These are phyloP conservation scores for Stagonosporopsis cucurbitacearum DNA, from an alignment of 2,329 filamentous ascomycete species.

Conservation along the genomic window DNA sequence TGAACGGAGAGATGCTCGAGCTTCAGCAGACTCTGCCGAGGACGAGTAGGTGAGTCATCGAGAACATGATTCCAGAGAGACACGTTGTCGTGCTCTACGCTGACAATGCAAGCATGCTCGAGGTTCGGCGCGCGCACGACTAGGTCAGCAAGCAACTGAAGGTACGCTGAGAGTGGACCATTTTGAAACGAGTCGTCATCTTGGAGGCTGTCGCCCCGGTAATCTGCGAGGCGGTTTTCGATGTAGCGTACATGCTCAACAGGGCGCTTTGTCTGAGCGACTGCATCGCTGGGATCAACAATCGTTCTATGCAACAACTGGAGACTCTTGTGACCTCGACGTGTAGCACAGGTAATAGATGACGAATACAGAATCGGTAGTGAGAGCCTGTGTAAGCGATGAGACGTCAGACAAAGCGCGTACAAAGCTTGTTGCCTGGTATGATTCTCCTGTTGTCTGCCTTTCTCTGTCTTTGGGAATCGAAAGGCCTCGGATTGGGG, in stretches of 20 bases:
- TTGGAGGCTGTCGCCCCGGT: slow-evolving; percentile 27
- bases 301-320: slow-evolving; percentile 28
- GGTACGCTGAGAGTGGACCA: slow-evolving; percentile 24
- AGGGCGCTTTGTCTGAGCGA: slow-evolving; percentile 5
- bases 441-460: slow-evolving; percentile 34
- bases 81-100: slow-evolving; percentile 25
- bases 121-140: slow-evolving; percentile 28
- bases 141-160: slow-evolving; percentile 27
- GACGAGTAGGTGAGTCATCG: background rate
- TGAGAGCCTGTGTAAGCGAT: slow-evolving; percentile 24
- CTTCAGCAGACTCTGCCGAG: slow-evolving; percentile 16
- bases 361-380: slow-evolving; percentile 34
- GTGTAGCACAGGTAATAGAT: slow-evolving; percentile 27
- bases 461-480: slow-evolving; percentile 21
- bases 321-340: slow-evolving; percentile 21
- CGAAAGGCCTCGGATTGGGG: slow-evolving; percentile 30
- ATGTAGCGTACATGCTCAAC: slow-evolving; percentile 28
- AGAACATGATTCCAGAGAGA: slow-evolving; percentile 33
- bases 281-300: background rate
- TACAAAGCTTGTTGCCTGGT: slow-evolving; percentile 23
- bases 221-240: slow-evolving; percentile 35
- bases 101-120: slow-evolving; percentile 31
- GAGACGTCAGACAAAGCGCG: slow-evolving; percentile 29
- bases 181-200: slow-evolving; percentile 9
- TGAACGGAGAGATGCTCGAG: slow-evolving; percentile 28